Evolutionary conservation across 257 asterid species (phyloP), one percentile per base, ranked within the genome.

Genomic region (Forsythia suspensa): DNA sequence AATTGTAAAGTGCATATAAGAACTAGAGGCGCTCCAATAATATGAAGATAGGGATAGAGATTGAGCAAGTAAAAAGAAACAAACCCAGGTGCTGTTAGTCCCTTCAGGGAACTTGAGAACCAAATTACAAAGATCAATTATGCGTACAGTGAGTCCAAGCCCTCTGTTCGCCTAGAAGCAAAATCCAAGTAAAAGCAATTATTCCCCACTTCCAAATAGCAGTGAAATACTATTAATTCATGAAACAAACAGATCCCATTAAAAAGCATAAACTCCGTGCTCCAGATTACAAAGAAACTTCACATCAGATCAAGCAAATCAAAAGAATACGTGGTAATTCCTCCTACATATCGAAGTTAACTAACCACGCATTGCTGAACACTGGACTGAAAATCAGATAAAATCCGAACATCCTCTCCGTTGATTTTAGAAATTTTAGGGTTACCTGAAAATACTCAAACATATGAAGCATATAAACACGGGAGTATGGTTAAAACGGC

Each of bases 71-170:
- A 48, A 76, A 69, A 41, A 79, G 90, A 83, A 75, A 82, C 91
- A 65, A 75, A 93, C 99, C 99, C 98, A 96, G 70, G 98, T 94
- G 85, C 98, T 96, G 79, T 96, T 94, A 74, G 99, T 96, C 82
- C 97, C 98, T 84, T 85, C 57, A 16, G 99, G 98, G 80, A 96
- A 96, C 90, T 96, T 92, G 85, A 96, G 97, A 73, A 92, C 82
- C 77, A 96, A 75, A 82, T 94, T 96, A 82, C 99, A 94, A 76
- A 94, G 98, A 79, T 96, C 99, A 76, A 96, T 79, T 51, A 92
- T 90, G 71, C 89, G 88, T 79, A 98, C 97, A 67, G 93, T 92
- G 80, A 96, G 97, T 74, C 99, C 99, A 48, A 94, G 91, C 44
- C 98, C 99, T 86, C 95, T 87, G 87, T 92, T 90, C 61, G 95